Percentiles rank a stretch among this genome's conserved stretches.
These are phyloP conservation scores for Aspergillus pseudotamarii DNA, from an alignment of 2,329 filamentous ascomycete genomes.

Conservation along the genomic window DNA sequence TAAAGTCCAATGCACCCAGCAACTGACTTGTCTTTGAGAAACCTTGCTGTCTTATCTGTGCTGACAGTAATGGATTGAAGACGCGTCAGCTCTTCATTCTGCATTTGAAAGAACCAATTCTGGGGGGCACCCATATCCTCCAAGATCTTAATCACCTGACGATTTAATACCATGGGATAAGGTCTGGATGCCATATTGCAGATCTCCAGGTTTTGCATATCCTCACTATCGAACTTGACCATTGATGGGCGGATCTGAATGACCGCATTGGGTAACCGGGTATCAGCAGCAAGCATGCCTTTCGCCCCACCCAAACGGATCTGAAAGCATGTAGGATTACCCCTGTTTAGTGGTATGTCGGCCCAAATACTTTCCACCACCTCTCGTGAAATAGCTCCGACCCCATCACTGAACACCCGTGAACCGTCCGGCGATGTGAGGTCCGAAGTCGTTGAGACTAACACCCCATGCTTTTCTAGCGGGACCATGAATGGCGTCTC, in stretches of 20 bases:
- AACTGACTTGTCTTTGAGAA: conserved; percentile 65
- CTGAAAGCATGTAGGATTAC: conserved; percentile 68
- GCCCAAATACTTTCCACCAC: conserved; percentile 63
- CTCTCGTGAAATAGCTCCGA: conserved; percentile 69
- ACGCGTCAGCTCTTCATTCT: conserved; percentile 62
- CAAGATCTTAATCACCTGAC: conserved; percentile 81
- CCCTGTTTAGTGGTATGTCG: conserved; percentile 50
- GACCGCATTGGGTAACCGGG: conserved; percentile 57
- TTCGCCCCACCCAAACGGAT: conserved; percentile 75
- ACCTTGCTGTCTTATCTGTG: conserved; percentile 64
- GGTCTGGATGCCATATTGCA: conserved; percentile 66
- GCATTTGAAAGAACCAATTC: conserved; percentile 65
- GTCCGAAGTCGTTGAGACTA: conserved; percentile 25
- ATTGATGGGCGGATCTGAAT: conserved; percentile 73
- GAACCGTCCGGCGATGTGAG: conserved; percentile 39
- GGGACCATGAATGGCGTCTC: conserved; percentile 69
- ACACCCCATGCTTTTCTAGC: conserved; percentile 34
- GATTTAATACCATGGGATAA: conserved; percentile 72
- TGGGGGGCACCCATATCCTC: conserved; percentile 71
- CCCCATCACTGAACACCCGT: conserved; percentile 75
- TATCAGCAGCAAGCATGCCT: conserved; percentile 75
- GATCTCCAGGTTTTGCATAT: conserved; percentile 21
- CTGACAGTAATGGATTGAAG: conserved; percentile 63
- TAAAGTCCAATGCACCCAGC: conserved; percentile 63
- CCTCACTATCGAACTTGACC: conserved; percentile 75